phyloP scores from a whole-genome alignment of 257 asterid genomes.

The Lantana camara region DNA sequence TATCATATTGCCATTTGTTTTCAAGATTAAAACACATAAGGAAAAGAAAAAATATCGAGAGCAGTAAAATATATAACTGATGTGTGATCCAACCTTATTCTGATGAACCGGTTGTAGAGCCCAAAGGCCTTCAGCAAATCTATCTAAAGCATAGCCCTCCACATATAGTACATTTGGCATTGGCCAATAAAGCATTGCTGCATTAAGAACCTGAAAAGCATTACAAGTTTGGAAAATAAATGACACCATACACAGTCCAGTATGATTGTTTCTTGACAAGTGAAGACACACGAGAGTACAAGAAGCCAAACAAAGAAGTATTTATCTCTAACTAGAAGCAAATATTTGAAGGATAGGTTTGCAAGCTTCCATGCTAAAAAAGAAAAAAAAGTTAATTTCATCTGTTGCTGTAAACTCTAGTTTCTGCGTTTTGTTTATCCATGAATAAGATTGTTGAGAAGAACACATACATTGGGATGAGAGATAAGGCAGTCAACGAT shows the following conservation, averaged over 20 bases:
- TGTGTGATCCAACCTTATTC: constrained; percentile 56
- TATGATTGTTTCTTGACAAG: too few species aligned
- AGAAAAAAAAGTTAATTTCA: neutral
- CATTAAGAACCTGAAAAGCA: constrained; percentile 90
- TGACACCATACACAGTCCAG: neutral
- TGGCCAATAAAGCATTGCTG: constrained; percentile 98
- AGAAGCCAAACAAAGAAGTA: constrained; percentile 8
- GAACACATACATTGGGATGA: constrained; percentile 79
- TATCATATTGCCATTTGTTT: constrained; percentile 22
- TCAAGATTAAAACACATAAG: constrained; percentile 3
- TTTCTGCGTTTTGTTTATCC: neutral
- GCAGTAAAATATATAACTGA: constrained; percentile 16
- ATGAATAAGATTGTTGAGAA: neutral
- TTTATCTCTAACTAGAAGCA: neutral
- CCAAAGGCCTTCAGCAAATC: constrained; percentile 94
- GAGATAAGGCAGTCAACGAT: constrained; percentile 91
- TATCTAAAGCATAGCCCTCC: constrained; percentile 93
- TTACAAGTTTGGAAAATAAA: constrained; percentile 35
- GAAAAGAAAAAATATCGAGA: neutral
- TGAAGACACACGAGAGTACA: neutral
- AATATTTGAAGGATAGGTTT: neutral
- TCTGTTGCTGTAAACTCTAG: neutral
- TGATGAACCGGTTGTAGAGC: constrained; percentile 85
- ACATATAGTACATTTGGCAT: constrained; percentile 83
- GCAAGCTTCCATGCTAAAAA: neutral